A percentile compares a stretch with the other conserved stretches of the same genome.
Conservation (phyloP, 768 basidiomycete species). For the Myochromella boudieri region DNA sequence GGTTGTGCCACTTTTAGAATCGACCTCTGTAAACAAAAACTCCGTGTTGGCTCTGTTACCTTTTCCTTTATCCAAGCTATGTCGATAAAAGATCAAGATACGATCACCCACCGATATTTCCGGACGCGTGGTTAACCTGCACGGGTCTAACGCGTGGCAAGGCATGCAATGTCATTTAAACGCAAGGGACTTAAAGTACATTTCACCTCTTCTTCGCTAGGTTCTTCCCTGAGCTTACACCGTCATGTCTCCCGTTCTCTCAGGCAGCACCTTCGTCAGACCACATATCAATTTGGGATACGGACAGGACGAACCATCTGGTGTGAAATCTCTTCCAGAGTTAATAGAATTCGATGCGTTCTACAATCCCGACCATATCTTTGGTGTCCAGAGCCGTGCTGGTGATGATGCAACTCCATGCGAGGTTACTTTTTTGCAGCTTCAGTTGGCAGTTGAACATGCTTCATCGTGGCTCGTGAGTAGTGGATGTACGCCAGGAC, state of each 20-base stretch:
- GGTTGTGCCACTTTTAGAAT: background rate
- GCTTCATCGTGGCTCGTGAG: slow-evolving; percentile 34
- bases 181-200: background rate
- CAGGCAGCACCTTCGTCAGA: slow-evolving; percentile 31
- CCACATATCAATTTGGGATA: slow-evolving; percentile 36
- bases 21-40: too few relatives aligned
- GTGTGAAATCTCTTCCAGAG: slow-evolving; percentile 34
- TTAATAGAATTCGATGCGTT: slow-evolving; percentile 35
- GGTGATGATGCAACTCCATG: slow-evolving; percentile 23
- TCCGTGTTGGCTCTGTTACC: too few relatives aligned
- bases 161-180: slow-evolving; percentile 14
- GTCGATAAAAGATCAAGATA: too few relatives aligned
- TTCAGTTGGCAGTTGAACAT: slow-evolving; percentile 30
- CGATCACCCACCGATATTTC: slow-evolving; percentile 8
- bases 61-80: too few relatives aligned
- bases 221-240: background rate
- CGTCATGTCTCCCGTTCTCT: slow-evolving; percentile 19
- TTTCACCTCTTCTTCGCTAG: slow-evolving; percentile 1
- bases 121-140: slow-evolving; percentile 2
- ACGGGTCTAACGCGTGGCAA: background rate
- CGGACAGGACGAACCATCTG: slow-evolving; percentile 23
- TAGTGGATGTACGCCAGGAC: slow-evolving; percentile 25
- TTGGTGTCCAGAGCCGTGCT: slow-evolving; percentile 31
- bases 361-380: slow-evolving; percentile 34
- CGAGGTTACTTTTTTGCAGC: slow-evolving; percentile 33